These are phyloP conservation scores for Moesziomyces sp. DNA, from an alignment of 1,284 basidiomycete genomes.

Conservation along the genomic window DNA sequence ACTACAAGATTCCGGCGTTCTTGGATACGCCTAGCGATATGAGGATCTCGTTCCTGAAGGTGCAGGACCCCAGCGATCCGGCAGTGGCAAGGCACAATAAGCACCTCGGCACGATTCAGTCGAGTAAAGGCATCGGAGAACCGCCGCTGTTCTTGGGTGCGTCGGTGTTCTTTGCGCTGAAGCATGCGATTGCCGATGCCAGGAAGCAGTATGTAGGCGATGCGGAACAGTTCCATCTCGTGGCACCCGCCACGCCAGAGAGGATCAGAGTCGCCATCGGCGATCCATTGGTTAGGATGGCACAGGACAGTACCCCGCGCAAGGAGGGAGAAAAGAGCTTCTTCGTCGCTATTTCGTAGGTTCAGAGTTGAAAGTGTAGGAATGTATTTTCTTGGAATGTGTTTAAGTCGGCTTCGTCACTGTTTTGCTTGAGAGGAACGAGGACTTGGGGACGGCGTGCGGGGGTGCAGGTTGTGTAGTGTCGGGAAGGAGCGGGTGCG, in stretches of 20 bases:
- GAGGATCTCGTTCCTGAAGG: slow-evolving; percentile 65
- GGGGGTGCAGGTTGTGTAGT: too few relatives aligned
- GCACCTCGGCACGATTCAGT: slow-evolving; percentile 63
- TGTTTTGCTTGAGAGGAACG: too few relatives aligned
- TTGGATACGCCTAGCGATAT: slow-evolving; percentile 67
- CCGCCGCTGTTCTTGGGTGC: slow-evolving; percentile 68
- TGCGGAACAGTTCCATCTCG: slow-evolving; percentile 50
- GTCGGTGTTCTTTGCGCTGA: slow-evolving; percentile 65
- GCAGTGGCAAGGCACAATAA: slow-evolving; percentile 21
- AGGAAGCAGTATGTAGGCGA: slow-evolving; percentile 52
- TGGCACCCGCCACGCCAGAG: slow-evolving; percentile 66
- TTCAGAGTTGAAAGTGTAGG: too few relatives aligned
- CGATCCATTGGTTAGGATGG: slow-evolving; percentile 56
- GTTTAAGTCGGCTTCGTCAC: too few relatives aligned
- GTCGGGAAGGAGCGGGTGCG: too few relatives aligned
- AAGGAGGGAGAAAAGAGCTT: slow-evolving; percentile 62
- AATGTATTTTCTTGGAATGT: too few relatives aligned
- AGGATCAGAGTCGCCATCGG: slow-evolving; percentile 64
- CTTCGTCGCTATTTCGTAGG: slow-evolving; percentile 45
- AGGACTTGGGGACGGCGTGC: too few relatives aligned
- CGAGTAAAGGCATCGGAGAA: slow-evolving; percentile 58
- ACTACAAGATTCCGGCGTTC: slow-evolving; percentile 68
- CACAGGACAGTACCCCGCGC: slow-evolving; percentile 55
- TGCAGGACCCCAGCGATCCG: slow-evolving; percentile 41
- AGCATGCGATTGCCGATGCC: slow-evolving; percentile 64